phyloP scores from a whole-genome alignment of 2,329 filamentous ascomycete species.

The Huntiella bhutanensis region DNA sequence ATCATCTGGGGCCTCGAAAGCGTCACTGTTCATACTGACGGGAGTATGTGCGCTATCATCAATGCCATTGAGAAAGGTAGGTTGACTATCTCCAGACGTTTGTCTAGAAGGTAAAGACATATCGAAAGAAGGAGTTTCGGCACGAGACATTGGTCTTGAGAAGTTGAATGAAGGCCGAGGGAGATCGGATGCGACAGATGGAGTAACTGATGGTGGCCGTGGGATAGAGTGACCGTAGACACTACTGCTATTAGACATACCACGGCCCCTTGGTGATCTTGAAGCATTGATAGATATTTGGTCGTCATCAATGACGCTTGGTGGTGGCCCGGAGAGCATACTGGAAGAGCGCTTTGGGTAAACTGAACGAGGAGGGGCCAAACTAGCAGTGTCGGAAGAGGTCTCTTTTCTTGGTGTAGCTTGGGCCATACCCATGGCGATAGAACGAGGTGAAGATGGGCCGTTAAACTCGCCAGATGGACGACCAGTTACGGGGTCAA shows the following conservation, averaged over 20 bases:
- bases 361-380: conserved; percentile 31
- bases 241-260: conserved; percentile 55
- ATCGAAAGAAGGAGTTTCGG: conserved; percentile 35
- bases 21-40: conserved; percentile 53
- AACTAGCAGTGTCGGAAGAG: conserved; percentile 16
- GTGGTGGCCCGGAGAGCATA: conserved; percentile 39
- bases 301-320: conserved; percentile 31
- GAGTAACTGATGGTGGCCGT: conserved; percentile 38
- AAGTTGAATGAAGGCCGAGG: conserved; percentile 78
- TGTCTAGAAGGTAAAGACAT: conserved; percentile 34
- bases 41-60: conserved; percentile 52
- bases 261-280: conserved; percentile 48
- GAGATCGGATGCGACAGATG: conserved; percentile 67
- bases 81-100: conserved; percentile 46
- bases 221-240: conserved; percentile 27
- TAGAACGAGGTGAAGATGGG: conserved; percentile 18
- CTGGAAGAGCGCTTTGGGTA: conserved; percentile 38
- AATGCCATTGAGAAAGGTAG: conserved; percentile 28
- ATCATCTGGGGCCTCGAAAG: conserved; percentile 32
- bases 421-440: conserved; percentile 6
- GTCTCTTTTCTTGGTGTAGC: conserved; percentile 1
- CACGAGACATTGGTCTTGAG: conserved; percentile 69
- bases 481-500: conserved; percentile 21
- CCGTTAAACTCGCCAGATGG: conserved; percentile 25
- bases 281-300: conserved; percentile 30